A percentile compares a stretch with the other conserved stretches of the same genome.
phyloP scores from a whole-genome alignment of 768 basidiomycete genomes.

The Tephrocybe sp. region DNA sequence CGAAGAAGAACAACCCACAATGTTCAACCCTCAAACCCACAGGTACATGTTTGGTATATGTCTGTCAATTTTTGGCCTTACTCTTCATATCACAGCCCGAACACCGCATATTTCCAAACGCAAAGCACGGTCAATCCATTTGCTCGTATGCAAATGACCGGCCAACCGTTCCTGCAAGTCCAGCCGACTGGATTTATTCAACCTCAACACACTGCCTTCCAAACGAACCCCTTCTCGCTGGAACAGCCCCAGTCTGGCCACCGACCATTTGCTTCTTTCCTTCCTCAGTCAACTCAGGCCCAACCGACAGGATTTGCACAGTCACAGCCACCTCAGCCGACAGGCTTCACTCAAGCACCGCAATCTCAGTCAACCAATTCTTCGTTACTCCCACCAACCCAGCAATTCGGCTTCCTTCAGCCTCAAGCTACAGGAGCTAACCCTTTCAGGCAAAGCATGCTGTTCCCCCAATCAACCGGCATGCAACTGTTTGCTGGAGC shows the following conservation, averaged over 20 bases:
- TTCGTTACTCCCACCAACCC: slow-evolving; percentile 17
- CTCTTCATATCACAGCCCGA: slow-evolving; percentile 36
- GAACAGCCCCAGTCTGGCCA: slow-evolving; percentile 42
- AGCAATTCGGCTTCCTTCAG: slow-evolving; percentile 42
- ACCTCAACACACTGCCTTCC: slow-evolving; percentile 47
- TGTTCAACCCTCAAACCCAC: slow-evolving; percentile 64
- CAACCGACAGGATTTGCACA: slow-evolving; percentile 37
- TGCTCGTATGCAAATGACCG: slow-evolving; percentile 54
- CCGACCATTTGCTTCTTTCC: slow-evolving; percentile 52
- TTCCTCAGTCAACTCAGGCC: slow-evolving; percentile 41
- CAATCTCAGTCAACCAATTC: slow-evolving; percentile 36
- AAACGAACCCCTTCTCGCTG: slow-evolving; percentile 47
- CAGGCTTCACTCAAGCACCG: slow-evolving; percentile 27
- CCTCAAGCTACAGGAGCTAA: slow-evolving; percentile 69
- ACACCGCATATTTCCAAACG: slow-evolving; percentile 51
- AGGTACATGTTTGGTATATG: slow-evolving; percentile 36
- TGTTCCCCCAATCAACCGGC: slow-evolving; percentile 65
- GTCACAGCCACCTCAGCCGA: slow-evolving; percentile 31
- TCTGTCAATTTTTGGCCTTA: background rate
- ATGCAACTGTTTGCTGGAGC: slow-evolving; percentile 43
- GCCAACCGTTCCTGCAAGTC: slow-evolving; percentile 44
- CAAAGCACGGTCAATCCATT: slow-evolving; percentile 78
- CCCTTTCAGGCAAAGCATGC: slow-evolving; percentile 82
- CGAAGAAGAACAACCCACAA: slow-evolving; percentile 75
- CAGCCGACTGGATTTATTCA: slow-evolving; percentile 62